Base-by-base conservation (phyloP, 352 stramenopile genomes). In the Globisporangium alternatum region DNA sequence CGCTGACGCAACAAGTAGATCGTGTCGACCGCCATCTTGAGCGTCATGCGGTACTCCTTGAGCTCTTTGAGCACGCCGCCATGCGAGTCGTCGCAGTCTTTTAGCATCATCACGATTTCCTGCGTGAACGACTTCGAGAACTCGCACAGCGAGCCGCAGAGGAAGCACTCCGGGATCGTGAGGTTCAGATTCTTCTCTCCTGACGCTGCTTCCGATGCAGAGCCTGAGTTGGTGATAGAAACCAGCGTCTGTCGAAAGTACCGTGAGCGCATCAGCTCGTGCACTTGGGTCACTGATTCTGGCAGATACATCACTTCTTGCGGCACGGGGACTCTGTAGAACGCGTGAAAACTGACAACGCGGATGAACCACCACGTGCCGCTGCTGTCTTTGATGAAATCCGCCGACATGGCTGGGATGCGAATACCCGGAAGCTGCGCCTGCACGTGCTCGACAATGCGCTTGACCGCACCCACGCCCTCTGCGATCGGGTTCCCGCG, bases 21-120 rank as follows among this genome's bases (percentile, higher is more conserved):
- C 25, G 83, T 91, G 3, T 89, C 75, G 5, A 83, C 58, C 1
- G 77, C 83, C 84, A 93, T 95, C 8, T 89, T 92, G 52, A 90
- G 61, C 9, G 82, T 93, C 84, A 95, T 90, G 28, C 81, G 71
- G 51, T 89, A 91, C 56, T 85, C 78, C 0, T 76, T 64, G 15
- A 82, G 41, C 25, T 69, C 66, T 13, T 72, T 67, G 25, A 79
- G 62, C 25, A 87, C 43, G 13, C 77, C 67, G 4, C 79, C 64
- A 19, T 67, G 56, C 0, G 53, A 67, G 19, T 66, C 72, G 10
- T 72, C 58, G 17, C 67, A 41, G 52, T 41, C 62, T 5, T 56
- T 72, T 4, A 83, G 25, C 15, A 90, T 65, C 12, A 62, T 53
- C 0, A 78, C 31, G 1, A 91, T 22, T 9, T 93, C 81, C 10